Percentiles rank a stretch among this genome's conserved stretches.
Evolutionary conservation across 2,329 filamentous ascomycete species (phyloP).

Genomic region (Chaetomium olivaceum): DNA sequence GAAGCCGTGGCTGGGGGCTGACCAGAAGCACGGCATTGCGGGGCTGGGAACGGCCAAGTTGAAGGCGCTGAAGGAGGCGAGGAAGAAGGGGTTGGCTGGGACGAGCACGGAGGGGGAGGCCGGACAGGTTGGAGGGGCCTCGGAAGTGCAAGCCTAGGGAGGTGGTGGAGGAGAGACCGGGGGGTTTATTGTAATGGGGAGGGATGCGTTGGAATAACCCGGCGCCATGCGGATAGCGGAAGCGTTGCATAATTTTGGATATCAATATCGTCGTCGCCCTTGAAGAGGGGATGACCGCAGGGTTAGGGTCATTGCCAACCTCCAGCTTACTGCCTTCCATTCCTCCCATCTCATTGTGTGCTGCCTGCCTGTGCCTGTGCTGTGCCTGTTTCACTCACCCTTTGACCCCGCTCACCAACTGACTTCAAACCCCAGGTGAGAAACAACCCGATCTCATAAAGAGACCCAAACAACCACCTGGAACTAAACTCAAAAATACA

Average conservation of each 20-base stretch:
- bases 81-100: constrained; percentile 41
- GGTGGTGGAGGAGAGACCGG: background rate
- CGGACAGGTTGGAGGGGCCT: constrained; percentile 37
- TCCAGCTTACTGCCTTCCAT: background rate
- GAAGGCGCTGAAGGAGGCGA: constrained; percentile 63
- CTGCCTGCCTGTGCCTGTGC: background rate
- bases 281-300: background rate
- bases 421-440: background rate
- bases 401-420: background rate
- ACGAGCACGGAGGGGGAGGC: constrained; percentile 39
- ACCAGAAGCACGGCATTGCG: constrained; percentile 78
- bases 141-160: background rate
- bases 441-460: background rate
- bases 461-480: background rate
- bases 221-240: background rate
- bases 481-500: background rate
- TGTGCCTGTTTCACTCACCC: background rate
- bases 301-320: background rate
- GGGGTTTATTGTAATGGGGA: background rate
- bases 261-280: background rate
- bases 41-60: constrained; percentile 85
- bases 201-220: background rate
- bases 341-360: background rate
- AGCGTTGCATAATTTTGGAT: background rate
- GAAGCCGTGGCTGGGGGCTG: constrained; percentile 92